Percentiles rank a stretch among this genome's conserved stretches.
These are phyloP conservation scores for Podospora fimiseda DNA, from an alignment of 495 filamentous ascomycete genomes.

Conservation along the genomic window DNA sequence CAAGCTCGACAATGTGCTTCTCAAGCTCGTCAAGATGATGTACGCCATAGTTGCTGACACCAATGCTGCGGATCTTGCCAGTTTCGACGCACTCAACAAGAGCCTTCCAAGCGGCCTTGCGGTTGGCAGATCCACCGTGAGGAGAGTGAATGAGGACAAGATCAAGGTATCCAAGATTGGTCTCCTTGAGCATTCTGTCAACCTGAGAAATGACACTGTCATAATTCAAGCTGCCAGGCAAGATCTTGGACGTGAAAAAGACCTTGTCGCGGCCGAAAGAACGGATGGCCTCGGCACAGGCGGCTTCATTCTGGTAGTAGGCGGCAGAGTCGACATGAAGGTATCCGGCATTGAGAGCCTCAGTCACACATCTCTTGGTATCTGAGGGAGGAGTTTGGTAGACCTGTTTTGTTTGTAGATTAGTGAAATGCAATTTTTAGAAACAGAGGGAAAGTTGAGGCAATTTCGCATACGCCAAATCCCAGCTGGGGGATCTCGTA, in stretches of 20 bases:
- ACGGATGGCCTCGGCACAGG: slow-evolving; percentile 52
- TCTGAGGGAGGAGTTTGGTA: slow-evolving; percentile 36
- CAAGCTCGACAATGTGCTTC: not conserved
- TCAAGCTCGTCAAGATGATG: slow-evolving; percentile 43
- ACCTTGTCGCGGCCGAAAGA: slow-evolving; percentile 52
- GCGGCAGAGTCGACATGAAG: slow-evolving; percentile 55
- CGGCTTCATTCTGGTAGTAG: slow-evolving; percentile 57
- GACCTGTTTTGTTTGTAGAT: too few species aligned
- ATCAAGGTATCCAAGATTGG: slow-evolving; percentile 61
- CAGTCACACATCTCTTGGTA: slow-evolving; percentile 39
- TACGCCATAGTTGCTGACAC: slow-evolving; percentile 63
- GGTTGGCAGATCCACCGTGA: slow-evolving; percentile 52
- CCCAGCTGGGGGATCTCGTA: slow-evolving; percentile 71
- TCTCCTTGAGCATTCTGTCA: slow-evolving; percentile 45
- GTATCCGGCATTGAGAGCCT: slow-evolving; percentile 45
- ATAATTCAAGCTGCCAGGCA: slow-evolving; percentile 49
- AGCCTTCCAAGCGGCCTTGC: slow-evolving; percentile 58
- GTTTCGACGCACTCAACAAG: slow-evolving; percentile 58
- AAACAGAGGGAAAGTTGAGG: not conserved
- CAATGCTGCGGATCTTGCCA: slow-evolving; percentile 53
- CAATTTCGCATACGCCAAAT: slow-evolving; percentile 53
- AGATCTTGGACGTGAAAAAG: slow-evolving; percentile 63
- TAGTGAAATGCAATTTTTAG: too few species aligned
- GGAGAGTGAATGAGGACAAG: slow-evolving; percentile 64
- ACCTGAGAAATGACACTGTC: slow-evolving; percentile 51